Conservation (phyloP, 2,329 filamentous ascomycete genomes). For the Clonostachys chloroleuca region DNA sequence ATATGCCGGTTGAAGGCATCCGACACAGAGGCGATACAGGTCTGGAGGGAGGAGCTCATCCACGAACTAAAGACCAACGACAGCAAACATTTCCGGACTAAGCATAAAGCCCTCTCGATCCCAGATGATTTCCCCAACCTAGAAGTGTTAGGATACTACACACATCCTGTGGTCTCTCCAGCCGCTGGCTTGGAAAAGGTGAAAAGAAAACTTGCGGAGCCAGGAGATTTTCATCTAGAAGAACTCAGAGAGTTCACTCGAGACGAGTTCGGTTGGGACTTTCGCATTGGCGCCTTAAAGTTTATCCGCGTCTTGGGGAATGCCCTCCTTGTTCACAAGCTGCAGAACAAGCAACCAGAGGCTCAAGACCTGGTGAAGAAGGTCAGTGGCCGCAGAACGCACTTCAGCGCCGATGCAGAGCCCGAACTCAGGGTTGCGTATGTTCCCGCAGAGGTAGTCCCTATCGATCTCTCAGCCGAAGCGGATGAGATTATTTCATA, state of each 20-base stretch:
- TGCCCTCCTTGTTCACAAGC: slow-evolving; percentile 62
- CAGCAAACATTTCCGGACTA: slow-evolving; percentile 72
- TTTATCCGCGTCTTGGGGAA: slow-evolving; percentile 79
- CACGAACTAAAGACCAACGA: slow-evolving; percentile 82
- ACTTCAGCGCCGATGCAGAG: slow-evolving; percentile 70
- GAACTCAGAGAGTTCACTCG: slow-evolving; percentile 70
- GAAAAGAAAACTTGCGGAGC: slow-evolving; percentile 1
- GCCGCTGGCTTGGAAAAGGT: slow-evolving; percentile 6
- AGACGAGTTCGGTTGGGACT: slow-evolving; percentile 84
- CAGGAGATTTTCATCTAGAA: slow-evolving; percentile 16
- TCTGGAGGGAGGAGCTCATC: slow-evolving; percentile 69
- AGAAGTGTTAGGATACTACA: slow-evolving; percentile 81
- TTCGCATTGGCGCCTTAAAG: slow-evolving; percentile 74
- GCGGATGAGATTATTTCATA: slow-evolving; percentile 53
- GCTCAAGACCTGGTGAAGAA: slow-evolving; percentile 51
- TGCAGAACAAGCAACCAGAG: slow-evolving; percentile 18
- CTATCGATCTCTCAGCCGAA: slow-evolving; percentile 71
- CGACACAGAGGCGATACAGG: slow-evolving; percentile 53
- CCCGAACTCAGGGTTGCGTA: slow-evolving; percentile 78
- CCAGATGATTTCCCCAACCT: slow-evolving; percentile 78
- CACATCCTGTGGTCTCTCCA: slow-evolving; percentile 77
- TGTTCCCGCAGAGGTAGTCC: slow-evolving; percentile 70
- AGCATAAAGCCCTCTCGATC: slow-evolving; percentile 69
- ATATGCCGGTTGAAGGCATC: slow-evolving; percentile 62
- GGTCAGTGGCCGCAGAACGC: slow-evolving; percentile 64